Base-by-base conservation (phyloP, 768 basidiomycete genomes). In the Tubosaeta sp. region DNA sequence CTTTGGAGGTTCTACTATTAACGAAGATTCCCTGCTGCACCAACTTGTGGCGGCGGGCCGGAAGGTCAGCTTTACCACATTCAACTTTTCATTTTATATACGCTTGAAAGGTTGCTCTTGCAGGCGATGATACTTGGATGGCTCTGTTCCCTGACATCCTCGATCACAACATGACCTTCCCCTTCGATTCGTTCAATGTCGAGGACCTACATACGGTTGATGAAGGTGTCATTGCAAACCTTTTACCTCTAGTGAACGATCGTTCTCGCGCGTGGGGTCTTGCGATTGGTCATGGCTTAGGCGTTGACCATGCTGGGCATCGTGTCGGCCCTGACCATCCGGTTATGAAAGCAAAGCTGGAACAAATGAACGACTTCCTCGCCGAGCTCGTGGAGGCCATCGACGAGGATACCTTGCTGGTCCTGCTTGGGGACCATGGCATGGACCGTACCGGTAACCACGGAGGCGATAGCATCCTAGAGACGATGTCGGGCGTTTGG, bases 41-140 rank as follows among this genome's bases (percentile, higher is more conserved):
- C 95, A 97, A 64, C 64, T 94, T 35, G 66, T 67, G 6, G 54
- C 70, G 12, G 76, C 78, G 0, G 82, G 79, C 13, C 85, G 79
- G 67, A 83, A 76, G 63, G 89, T 88, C 58, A 61, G 53, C 36
- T 51, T 19, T 19, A 22, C 30, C 18, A 29, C 44, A 7, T 21
- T 42, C 18, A 16, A 19, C 12, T 24, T n/a, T 16, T 6, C 45
- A 22, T n/a, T 46, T 38, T 54, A 47, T 44, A 55, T 39, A 36
- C 8, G 6, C 49, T 30, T 52, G 50, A 69, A 73, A 88, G 79
- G 70, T 90, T 46, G 90, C 87, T 1, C 87, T 97, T 65, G 91
- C 91, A 84, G 95, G 96, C 0, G 95, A 98, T 62, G 93, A 98
- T 66, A 99, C 96, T 0, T 99, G 96, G 96, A 81, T 88, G 69